Conservation (phyloP, 2,329 filamentous ascomycete genomes). For the Westerdykella sp. region DNA sequence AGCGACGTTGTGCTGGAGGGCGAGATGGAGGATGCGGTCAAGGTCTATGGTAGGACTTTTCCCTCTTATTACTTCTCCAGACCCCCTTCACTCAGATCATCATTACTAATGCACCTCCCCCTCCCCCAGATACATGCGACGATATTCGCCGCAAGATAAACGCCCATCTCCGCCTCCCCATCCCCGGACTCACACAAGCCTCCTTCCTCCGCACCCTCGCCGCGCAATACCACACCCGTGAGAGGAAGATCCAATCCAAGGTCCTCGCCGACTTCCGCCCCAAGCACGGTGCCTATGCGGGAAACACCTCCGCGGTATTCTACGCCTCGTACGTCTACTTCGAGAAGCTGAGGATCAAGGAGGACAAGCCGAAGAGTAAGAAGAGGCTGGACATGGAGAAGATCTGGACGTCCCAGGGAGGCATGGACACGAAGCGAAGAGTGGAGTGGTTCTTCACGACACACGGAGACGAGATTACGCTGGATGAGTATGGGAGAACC, state of each 20-base stretch:
- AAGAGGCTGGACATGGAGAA: slow-evolving; percentile 49
- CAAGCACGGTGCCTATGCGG: slow-evolving; percentile 44
- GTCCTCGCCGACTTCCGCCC: slow-evolving; percentile 47
- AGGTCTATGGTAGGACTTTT: slow-evolving; percentile 39
- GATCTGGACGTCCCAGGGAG: slow-evolving; percentile 5
- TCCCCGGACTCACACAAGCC: slow-evolving; percentile 44
- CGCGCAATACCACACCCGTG: slow-evolving; percentile 36
- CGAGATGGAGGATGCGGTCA: slow-evolving; percentile 44
- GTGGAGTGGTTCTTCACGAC: neutral
- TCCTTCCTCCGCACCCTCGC: slow-evolving; percentile 47
- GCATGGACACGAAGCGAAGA: slow-evolving; percentile 4
- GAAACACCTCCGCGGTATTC: slow-evolving; percentile 46
- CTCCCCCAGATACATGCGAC: slow-evolving; percentile 46
- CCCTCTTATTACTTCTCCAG: too few species aligned
- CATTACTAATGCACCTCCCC: too few species aligned
- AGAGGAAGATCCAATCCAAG: slow-evolving; percentile 37
- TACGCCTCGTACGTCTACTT: slow-evolving; percentile 55
- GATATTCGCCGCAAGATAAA: slow-evolving; percentile 54
- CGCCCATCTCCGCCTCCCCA: slow-evolving; percentile 42
- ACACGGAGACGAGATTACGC: neutral
- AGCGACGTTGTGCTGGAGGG: slow-evolving; percentile 41
- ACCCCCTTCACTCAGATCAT: too few species aligned
- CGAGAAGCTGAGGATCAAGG: slow-evolving; percentile 51
- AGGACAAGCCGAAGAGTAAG: slow-evolving; percentile 48
- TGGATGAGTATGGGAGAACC: neutral